A percentile compares a stretch with the other conserved stretches of the same genome.
Conservation (phyloP, 2,329 filamentous ascomycete genomes). For the Metarhizium humberi region DNA sequence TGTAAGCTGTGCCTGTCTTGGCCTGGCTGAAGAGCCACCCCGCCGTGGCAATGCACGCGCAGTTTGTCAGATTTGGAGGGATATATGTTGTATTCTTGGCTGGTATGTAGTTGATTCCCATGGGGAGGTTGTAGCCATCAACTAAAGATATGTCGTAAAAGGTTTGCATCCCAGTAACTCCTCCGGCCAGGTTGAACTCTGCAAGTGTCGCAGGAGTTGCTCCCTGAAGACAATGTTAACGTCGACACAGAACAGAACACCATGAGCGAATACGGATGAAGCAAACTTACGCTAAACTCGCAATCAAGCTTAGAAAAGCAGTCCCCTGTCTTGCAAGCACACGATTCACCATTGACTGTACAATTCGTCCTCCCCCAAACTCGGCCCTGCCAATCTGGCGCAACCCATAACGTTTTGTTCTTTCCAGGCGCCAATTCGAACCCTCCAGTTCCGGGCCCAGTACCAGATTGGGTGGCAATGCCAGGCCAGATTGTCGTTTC, state of each 20-base stretch:
- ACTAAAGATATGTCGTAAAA: constrained; percentile 83
- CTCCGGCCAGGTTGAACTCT: constrained; percentile 69
- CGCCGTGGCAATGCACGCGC: constrained; percentile 64
- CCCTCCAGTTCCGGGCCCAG: constrained; percentile 55
- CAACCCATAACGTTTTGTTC: constrained; percentile 54
- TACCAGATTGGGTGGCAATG: constrained; percentile 63
- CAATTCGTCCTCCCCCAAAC: constrained; percentile 82
- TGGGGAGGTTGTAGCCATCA: constrained; percentile 73
- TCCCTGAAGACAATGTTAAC: constrained; percentile 38
- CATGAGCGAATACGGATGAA: background rate
- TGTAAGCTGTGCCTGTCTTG: constrained; percentile 46
- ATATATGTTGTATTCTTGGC: constrained; percentile 56
- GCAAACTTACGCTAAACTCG: constrained; percentile 50
- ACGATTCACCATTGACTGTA: constrained; percentile 59
- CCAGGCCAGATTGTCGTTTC: constrained; percentile 65
- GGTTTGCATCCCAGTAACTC: constrained; percentile 49
- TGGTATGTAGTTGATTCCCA: constrained; percentile 53
- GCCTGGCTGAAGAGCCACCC: constrained; percentile 49
- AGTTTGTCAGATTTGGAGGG: constrained; percentile 68
- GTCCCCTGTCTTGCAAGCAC: constrained; percentile 66
- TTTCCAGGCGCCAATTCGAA: constrained; percentile 56
- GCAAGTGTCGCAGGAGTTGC: constrained; percentile 66
- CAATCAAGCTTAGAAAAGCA: constrained; percentile 64
- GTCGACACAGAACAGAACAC: background rate
- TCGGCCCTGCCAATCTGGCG: constrained; percentile 68